Evolutionary conservation across 2,329 filamentous ascomycete species (phyloP).

Genomic region (Diplocarpon mali): DNA sequence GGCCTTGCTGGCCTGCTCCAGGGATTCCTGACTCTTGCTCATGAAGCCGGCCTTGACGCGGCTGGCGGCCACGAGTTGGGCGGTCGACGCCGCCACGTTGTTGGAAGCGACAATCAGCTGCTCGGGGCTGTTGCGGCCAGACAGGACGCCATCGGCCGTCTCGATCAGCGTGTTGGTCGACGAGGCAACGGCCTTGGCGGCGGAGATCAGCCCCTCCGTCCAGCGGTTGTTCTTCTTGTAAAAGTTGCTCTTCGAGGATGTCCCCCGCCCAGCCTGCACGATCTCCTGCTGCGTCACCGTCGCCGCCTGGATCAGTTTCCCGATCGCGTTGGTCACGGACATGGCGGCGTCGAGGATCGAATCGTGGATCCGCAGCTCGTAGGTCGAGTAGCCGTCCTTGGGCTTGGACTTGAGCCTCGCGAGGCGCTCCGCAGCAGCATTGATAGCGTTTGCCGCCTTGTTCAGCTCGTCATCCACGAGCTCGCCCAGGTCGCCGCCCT

Average conservation of each 20-base stretch:
- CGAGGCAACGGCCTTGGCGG: slow-evolving; percentile 86
- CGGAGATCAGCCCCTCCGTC: slow-evolving; percentile 95
- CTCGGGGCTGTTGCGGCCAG: slow-evolving; percentile 83
- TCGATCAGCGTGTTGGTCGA: slow-evolving; percentile 96
- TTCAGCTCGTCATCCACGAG: slow-evolving; percentile 84
- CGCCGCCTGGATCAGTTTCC: slow-evolving; percentile 87
- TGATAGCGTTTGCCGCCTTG: slow-evolving; percentile 92
- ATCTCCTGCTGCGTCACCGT: slow-evolving; percentile 93
- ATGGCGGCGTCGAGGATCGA: slow-evolving; percentile 87
- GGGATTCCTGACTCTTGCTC: slow-evolving; percentile 86
- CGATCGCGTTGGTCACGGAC: slow-evolving; percentile 88
- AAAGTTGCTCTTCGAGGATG: slow-evolving; percentile 80
- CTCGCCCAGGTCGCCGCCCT: slow-evolving; percentile 84
- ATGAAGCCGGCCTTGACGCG: slow-evolving; percentile 97
- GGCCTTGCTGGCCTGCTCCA: slow-evolving; percentile 86
- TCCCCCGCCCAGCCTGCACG: slow-evolving; percentile 81
- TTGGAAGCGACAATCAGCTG: slow-evolving; percentile 97
- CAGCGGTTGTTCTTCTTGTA: slow-evolving; percentile 99
- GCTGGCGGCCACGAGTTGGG: slow-evolving; percentile 89
- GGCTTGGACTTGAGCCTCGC: slow-evolving; percentile 93
- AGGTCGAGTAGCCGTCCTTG: slow-evolving; percentile 89
- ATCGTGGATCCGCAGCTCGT: slow-evolving; percentile 93
- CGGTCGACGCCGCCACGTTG: slow-evolving; percentile 89
- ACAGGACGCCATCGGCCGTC: slow-evolving; percentile 92
- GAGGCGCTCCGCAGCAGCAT: slow-evolving; percentile 78